A percentile compares a stretch with the other conserved stretches of the same genome.
Conservation (phyloP, 1,139 yeast genomes). For the Geotrichum reessii region DNA sequence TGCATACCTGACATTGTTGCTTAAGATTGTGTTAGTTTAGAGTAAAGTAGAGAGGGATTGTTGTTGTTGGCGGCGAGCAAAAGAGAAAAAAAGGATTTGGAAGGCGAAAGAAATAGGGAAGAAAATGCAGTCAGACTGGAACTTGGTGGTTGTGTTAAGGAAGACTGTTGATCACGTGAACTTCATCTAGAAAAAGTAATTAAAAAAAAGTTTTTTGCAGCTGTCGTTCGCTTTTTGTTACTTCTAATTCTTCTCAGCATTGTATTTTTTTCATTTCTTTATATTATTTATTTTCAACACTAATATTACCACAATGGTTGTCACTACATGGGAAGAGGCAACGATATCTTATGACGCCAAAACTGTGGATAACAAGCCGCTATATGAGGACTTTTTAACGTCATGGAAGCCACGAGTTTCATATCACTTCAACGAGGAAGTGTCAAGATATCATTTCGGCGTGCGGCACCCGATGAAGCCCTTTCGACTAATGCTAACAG, state of each 20-base stretch:
- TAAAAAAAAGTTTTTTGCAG: background rate
- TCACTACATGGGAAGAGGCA: conserved; percentile 28
- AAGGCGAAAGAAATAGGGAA: background rate
- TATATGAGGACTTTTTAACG: conserved; percentile 42
- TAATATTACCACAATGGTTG: conserved; percentile 25
- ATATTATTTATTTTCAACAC: background rate
- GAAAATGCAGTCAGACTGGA: background rate
- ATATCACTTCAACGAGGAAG: conserved; percentile 83
- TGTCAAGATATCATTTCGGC: conserved; percentile 78
- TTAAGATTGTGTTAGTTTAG: background rate
- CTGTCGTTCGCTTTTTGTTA: background rate
- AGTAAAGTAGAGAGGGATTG: background rate
- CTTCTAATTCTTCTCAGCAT: background rate
- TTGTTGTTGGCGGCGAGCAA: conserved; percentile 1
- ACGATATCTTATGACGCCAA: conserved; percentile 44
- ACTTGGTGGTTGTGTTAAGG: conserved; percentile 8
- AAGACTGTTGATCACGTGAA: conserved; percentile 1
- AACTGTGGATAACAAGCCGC: conserved; percentile 54
- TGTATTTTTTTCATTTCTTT: background rate
- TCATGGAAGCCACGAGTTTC: conserved; percentile 51
- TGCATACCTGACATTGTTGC: conserved; percentile 18
- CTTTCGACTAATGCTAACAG: conserved; percentile 89
- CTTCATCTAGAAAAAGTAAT: background rate
- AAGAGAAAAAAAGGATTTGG: background rate
- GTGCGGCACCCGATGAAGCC: conserved; percentile 97